These are phyloP conservation scores for Basipetospora chlamydospora DNA, from an alignment of 2,329 filamentous ascomycete species.

Conservation along the genomic window DNA sequence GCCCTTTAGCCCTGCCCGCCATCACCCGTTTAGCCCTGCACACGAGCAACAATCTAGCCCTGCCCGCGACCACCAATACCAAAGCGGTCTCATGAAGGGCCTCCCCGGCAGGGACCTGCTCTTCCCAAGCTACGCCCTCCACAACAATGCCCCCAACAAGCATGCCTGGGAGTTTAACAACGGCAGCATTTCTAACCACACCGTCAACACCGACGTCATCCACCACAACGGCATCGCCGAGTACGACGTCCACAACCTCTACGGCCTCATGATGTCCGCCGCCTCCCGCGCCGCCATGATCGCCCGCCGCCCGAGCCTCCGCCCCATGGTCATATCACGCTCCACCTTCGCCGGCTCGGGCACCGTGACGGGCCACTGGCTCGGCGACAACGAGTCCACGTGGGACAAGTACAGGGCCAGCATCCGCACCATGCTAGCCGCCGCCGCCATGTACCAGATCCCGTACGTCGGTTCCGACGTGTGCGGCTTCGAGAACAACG, in stretches of 20 bases:
- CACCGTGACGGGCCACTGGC: conserved; percentile 45
- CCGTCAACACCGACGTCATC: conserved; percentile 51
- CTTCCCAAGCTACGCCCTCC: conserved; percentile 13
- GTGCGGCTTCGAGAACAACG: conserved; percentile 58
- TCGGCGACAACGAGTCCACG: conserved; percentile 27
- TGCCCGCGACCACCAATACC: too few species aligned
- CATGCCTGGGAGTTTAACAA: conserved; percentile 13
- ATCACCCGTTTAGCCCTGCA: too few species aligned
- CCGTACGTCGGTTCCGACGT: conserved; percentile 60
- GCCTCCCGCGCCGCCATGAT: conserved; percentile 53
- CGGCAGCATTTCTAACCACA: conserved; percentile 38
- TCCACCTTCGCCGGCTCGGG: conserved; percentile 65
- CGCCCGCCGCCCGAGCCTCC: conserved; percentile 42
- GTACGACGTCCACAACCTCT: conserved; percentile 67
- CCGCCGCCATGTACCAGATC: conserved; percentile 50
- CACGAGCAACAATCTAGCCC: too few species aligned
- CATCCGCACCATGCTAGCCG: conserved; percentile 44
- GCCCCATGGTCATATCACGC: conserved; percentile 60
- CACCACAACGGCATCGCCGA: conserved; percentile 53
- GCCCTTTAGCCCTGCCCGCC: background rate
- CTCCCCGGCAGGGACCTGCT: conserved; percentile 13
- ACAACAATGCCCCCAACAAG: conserved; percentile 12
- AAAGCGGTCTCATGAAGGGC: conserved; percentile 5
- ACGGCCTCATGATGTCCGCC: conserved; percentile 61
- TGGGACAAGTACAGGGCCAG: conserved; percentile 46